Evolutionary conservation across 2,329 filamentous ascomycete species (phyloP).

Genomic region (Podosphaera xanthii): DNA sequence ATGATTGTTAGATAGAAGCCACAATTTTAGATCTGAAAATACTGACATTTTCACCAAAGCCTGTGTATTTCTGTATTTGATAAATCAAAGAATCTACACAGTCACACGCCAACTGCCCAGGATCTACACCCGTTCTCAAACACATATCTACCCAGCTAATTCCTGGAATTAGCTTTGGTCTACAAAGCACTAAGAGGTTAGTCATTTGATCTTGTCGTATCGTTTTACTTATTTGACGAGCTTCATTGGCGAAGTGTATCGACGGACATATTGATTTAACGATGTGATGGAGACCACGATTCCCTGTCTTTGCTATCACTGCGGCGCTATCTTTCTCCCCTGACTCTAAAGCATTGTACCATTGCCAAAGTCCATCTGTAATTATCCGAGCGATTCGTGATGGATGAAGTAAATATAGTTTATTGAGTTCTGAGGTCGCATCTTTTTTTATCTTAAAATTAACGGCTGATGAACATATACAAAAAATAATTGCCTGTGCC

Average conservation of each 20-base stretch:
- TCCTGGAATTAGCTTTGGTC: constrained; percentile 52
- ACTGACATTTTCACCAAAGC: constrained; percentile 29
- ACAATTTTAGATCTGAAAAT: neutral
- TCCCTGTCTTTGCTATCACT: constrained; percentile 38
- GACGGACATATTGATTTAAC: constrained; percentile 40
- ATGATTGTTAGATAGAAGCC: neutral
- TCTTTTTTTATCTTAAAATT: constrained; percentile 40
- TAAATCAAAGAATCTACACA: constrained; percentile 40
- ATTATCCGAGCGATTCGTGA: constrained; percentile 37
- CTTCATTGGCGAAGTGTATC: constrained; percentile 24
- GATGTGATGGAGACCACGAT: constrained; percentile 36
- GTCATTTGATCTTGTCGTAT: constrained; percentile 48
- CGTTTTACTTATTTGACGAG: constrained; percentile 22
- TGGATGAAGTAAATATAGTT: constrained; percentile 38
- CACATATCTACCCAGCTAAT: constrained; percentile 79
- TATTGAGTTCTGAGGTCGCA: constrained; percentile 36
- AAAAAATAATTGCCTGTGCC: constrained; percentile 68
- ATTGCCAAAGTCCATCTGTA: constrained; percentile 55
- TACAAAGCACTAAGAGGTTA: constrained; percentile 53
- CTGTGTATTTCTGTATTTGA: constrained; percentile 34
- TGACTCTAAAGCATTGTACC: constrained; percentile 42
- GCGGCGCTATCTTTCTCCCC: constrained; percentile 62
- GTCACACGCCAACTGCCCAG: constrained; percentile 49
- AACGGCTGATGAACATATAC: constrained; percentile 40
- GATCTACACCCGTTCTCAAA: constrained; percentile 58